These are phyloP conservation scores for Claviceps sp. DNA, from an alignment of 2,329 filamentous ascomycete genomes.

Conservation along the genomic window DNA sequence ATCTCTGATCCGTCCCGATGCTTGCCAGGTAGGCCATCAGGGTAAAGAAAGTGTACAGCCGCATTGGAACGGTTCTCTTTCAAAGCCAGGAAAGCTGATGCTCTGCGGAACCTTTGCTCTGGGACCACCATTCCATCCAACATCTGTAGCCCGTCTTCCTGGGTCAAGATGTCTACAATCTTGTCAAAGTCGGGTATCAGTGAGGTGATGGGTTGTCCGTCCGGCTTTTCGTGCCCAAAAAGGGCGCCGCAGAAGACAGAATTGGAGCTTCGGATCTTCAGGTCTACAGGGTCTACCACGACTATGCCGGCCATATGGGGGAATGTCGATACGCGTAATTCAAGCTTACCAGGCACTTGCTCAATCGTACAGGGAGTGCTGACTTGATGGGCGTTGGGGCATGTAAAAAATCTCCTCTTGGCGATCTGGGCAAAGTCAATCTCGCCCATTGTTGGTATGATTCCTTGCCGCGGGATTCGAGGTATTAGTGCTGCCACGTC, in stretches of 20 bases:
- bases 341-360: constrained; percentile 52
- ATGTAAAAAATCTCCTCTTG: constrained; percentile 69
- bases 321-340: constrained; percentile 81
- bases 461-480: constrained; percentile 63
- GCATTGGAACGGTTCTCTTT: constrained; percentile 73
- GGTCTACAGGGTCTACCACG: constrained; percentile 65
- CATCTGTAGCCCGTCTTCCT: constrained; percentile 73
- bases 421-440: constrained; percentile 67
- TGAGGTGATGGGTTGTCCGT: constrained; percentile 65
- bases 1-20: constrained; percentile 88
- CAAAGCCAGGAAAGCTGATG: constrained; percentile 69
- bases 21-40: constrained; percentile 70
- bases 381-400: constrained; percentile 60
- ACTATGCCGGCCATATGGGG: constrained; percentile 96
- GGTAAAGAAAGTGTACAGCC: constrained; percentile 64
- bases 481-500: constrained; percentile 71
- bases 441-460: constrained; percentile 54
- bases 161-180: constrained; percentile 65
- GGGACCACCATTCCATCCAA: constrained; percentile 93
- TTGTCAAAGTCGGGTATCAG: constrained; percentile 81
- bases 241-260: constrained; percentile 85
- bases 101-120: constrained; percentile 88
- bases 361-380: constrained; percentile 78
- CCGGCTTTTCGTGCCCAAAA: constrained; percentile 76
- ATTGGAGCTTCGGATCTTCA: constrained; percentile 84